Conservation (phyloP, 352 stramenopile species). For the Phytophthora melonis region DNA sequence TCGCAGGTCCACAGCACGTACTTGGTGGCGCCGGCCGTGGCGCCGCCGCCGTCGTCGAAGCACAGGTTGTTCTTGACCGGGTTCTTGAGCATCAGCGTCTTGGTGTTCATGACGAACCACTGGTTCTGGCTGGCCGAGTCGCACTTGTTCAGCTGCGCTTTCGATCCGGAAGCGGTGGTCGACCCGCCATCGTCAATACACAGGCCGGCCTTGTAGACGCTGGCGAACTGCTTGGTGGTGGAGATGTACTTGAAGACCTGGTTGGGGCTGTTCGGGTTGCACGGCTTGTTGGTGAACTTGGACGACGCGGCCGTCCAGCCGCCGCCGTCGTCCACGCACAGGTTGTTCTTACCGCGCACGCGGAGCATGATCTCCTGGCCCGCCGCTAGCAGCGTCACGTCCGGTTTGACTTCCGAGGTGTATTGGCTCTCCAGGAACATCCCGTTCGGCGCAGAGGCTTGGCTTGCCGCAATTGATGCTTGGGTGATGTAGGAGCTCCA, state of each 20-base stretch:
- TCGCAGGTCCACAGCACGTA: constrained; percentile 32
- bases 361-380: constrained; percentile 39
- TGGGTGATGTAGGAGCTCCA: constrained; percentile 17
- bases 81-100: constrained; percentile 38
- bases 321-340: constrained; percentile 50
- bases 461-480: constrained; percentile 1
- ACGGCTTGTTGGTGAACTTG: constrained; percentile 37
- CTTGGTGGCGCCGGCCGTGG: constrained; percentile 16
- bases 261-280: constrained; percentile 42
- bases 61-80: constrained; percentile 44
- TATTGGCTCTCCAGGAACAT: constrained; percentile 36
- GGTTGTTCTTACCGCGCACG: constrained; percentile 32
- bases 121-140: constrained; percentile 38
- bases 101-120: constrained; percentile 32
- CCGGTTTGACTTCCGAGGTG: constrained; percentile 15
- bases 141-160: constrained; percentile 35
- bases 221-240: constrained; percentile 20
- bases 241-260: constrained; percentile 44
- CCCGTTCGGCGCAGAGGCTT: constrained; percentile 11
- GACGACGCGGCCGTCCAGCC: constrained; percentile 15
- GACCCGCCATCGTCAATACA: constrained; percentile 35
- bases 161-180: constrained; percentile 13
- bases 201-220: constrained; percentile 36
- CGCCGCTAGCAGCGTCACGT: constrained; percentile 14
- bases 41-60: constrained; percentile 35